Conservation (phyloP, 1,284 basidiomycete genomes). For the Spongiforma sp. region DNA sequence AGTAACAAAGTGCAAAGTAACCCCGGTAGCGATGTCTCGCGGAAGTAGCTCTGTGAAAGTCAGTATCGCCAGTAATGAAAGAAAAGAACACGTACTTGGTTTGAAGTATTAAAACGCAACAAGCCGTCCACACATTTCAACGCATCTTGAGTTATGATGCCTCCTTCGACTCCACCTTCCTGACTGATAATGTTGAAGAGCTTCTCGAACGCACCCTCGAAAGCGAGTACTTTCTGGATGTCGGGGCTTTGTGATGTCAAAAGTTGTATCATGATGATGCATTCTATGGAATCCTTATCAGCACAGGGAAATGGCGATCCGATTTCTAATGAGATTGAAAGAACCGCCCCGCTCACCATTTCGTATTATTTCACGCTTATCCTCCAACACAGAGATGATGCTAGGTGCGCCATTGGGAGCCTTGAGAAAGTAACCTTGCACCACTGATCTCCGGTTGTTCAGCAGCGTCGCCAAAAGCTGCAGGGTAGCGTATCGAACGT, state of each 20-base stretch:
- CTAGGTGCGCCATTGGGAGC: slow-evolving; percentile 76
- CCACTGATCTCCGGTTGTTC: slow-evolving; percentile 76
- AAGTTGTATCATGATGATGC: slow-evolving; percentile 82
- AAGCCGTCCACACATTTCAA: slow-evolving; percentile 86
- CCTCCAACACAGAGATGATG: slow-evolving; percentile 77
- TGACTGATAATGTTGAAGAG: slow-evolving; percentile 88
- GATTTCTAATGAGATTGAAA: neutral
- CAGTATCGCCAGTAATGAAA: slow-evolving; percentile 7
- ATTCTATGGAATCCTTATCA: slow-evolving; percentile 57
- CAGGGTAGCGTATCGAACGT: slow-evolving; percentile 86
- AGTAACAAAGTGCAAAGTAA: slow-evolving; percentile 84
- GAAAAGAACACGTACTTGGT: slow-evolving; percentile 68
- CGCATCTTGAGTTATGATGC: slow-evolving; percentile 87
- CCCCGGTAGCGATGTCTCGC: slow-evolving; percentile 88
- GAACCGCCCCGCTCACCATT: slow-evolving; percentile 60
- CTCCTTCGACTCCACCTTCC: slow-evolving; percentile 94
- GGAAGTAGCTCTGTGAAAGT: slow-evolving; percentile 87
- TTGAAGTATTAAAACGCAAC: slow-evolving; percentile 92
- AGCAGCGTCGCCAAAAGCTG: slow-evolving; percentile 85
- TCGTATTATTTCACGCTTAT: slow-evolving; percentile 83
- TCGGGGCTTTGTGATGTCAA: slow-evolving; percentile 89
- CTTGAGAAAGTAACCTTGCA: slow-evolving; percentile 91
- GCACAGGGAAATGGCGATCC: neutral
- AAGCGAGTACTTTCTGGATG: slow-evolving; percentile 97
- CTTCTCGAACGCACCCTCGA: slow-evolving; percentile 97